Evolutionary conservation across 495 filamentous ascomycete genomes (phyloP), one percentile per base, ranked within the genome.

Genomic region (Annulohypoxylon maeteangense): DNA sequence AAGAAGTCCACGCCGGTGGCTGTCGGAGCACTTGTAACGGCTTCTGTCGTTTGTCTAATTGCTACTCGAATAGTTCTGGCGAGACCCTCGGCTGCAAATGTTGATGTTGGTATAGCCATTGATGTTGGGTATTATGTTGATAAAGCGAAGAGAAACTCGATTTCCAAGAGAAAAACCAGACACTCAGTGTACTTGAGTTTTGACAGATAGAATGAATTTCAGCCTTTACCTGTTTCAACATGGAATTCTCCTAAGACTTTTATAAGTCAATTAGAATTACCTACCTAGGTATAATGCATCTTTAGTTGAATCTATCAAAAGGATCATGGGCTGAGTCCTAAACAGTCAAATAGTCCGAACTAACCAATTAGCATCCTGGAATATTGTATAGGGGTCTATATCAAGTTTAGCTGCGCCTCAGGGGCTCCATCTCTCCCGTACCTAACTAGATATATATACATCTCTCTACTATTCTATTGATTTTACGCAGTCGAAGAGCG

Each of bases 1-100:
- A 75, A 48, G 61, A 72, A 75, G 32, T 77, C 59, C 8, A 63
- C 45, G 3, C 14, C 54, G 0, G 59, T 62, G 7, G 40, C 31
- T 4, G 65, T 54, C 31, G 54, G 47, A 10, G 54, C 14, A 16
- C 16, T 38, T 23, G 65, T 64, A 18, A 72, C 23, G 18, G 27
- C 25, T 16, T 25, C 22, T 14, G 68, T 50, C 8, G 36, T 62
- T 58, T 70, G 68, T 47, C 55, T 54, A 2, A 48, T n/a, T 7
- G 20, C 68, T 34, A 1, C 29, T 20, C 38, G 42, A 38, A 57
- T 10, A 27, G 51, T 50, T 11, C 22, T 50, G 14, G 61, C 40
- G 1, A 54, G 3, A 14, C 23, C 16, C 18, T 44, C 34, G 6
- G 34, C n/a, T 4, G 32, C 31, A 1, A 50, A 6, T 2, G 45